Percentiles rank a stretch among this genome's conserved stretches.
Evolutionary conservation across 2,329 filamentous ascomycete species (phyloP).

Genomic region (Fusarium nurragi): DNA sequence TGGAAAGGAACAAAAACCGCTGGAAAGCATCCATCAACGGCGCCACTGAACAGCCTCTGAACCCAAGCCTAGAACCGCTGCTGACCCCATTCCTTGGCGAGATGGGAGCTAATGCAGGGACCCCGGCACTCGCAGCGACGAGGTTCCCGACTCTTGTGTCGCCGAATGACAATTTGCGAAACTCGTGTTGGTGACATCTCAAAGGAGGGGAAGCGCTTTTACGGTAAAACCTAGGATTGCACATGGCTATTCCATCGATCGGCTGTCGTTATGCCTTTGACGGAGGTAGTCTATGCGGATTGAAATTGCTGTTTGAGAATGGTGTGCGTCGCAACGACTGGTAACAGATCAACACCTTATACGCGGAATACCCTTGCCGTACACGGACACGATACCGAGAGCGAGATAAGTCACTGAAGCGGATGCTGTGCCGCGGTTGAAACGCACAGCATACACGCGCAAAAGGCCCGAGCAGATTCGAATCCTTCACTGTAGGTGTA

Average conservation of each 20-base stretch:
- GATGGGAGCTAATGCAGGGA: conserved; percentile 30
- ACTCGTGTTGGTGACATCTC: conserved; percentile 13
- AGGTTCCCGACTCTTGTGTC: conserved; percentile 23
- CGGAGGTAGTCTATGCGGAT: background rate
- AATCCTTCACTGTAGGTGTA: no score
- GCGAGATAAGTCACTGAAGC: conserved; percentile 13
- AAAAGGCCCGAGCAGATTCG: conserved; percentile 7
- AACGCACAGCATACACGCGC: conserved; percentile 8
- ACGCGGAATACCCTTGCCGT: conserved; percentile 14
- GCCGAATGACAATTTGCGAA: conserved; percentile 4
- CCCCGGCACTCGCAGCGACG: conserved; percentile 27
- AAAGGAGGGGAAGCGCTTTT: background rate
- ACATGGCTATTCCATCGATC: background rate
- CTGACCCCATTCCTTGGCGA: conserved; percentile 20
- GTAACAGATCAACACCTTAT: background rate
- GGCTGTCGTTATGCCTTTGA: no score
- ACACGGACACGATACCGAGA: conserved; percentile 24
- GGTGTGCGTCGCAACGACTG: background rate
- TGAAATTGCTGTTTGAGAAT: conserved; percentile 5
- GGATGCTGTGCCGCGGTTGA: conserved; percentile 25
- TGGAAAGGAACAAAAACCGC: conserved; percentile 4
- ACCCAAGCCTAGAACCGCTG: conserved; percentile 15
- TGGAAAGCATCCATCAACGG: background rate
- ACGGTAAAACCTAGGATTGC: background rate
- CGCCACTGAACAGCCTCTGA: conserved; percentile 26